Evolutionary conservation across 768 basidiomycete species (phyloP).

Genomic region (Leccinum incarnatum): DNA sequence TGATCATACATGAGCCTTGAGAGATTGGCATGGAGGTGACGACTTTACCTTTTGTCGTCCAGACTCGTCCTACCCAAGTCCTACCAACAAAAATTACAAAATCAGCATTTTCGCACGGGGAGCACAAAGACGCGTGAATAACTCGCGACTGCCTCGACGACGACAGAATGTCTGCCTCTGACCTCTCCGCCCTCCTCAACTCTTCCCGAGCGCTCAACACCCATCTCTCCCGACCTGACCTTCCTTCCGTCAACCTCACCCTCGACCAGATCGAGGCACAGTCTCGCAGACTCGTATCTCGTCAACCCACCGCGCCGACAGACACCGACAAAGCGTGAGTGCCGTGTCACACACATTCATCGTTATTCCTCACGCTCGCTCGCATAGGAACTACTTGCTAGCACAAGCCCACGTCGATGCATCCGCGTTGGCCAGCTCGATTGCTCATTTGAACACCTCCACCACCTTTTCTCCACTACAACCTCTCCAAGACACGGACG

Average conservation of each 20-base stretch:
- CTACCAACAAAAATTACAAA: too few relatives aligned
- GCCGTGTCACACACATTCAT: not conserved
- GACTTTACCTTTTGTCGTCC: too few relatives aligned
- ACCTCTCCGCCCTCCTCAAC: not conserved
- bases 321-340: slow-evolving; percentile 70
- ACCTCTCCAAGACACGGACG: slow-evolving; percentile 91
- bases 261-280: slow-evolving; percentile 89
- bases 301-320: slow-evolving; percentile 39
- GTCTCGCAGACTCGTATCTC: not conserved
- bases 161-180: not conserved
- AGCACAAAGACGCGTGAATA: too few relatives aligned
- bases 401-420: slow-evolving; percentile 33
- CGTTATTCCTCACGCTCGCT: not conserved
- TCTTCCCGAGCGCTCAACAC: slow-evolving; percentile 40
- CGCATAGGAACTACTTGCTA: not conserved
- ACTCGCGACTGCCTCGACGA: not conserved
- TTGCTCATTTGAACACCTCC: slow-evolving; percentile 77
- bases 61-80: too few relatives aligned
- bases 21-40: too few relatives aligned
- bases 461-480: slow-evolving; percentile 88
- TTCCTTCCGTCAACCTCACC: slow-evolving; percentile 86
- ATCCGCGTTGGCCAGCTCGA: slow-evolving; percentile 78
- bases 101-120: too few relatives aligned
- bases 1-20: too few relatives aligned
- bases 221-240: slow-evolving; percentile 73